Evolutionary conservation across 176 grass and related monocot species (phyloP).

Genomic region (Carex parvula): DNA sequence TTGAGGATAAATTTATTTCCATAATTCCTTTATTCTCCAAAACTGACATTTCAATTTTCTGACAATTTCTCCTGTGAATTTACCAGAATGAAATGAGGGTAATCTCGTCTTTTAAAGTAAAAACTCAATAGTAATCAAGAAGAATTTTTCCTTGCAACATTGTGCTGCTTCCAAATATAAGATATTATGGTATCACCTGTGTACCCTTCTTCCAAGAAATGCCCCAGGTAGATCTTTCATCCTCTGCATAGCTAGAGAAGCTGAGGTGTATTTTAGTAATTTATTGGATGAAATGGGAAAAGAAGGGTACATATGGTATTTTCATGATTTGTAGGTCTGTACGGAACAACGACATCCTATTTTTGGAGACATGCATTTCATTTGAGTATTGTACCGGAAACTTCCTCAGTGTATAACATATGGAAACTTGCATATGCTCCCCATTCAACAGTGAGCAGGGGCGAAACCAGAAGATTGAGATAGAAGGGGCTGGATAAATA

Average conservation of each 20-base stretch:
- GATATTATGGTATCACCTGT: neutral
- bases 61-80: neutral
- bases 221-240: neutral
- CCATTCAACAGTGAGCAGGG: neutral
- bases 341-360: neutral
- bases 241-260: neutral
- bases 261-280: neutral
- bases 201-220: no score
- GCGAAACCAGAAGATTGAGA: no score
- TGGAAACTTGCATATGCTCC: neutral
- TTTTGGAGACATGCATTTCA: neutral
- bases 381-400: conserved; percentile 20
- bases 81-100: neutral
- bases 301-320: neutral
- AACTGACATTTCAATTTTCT: neutral
- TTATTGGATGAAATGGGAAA: neutral
- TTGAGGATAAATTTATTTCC: neutral
- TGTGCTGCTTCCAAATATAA: neutral
- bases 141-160: neutral
- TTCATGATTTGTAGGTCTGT: neutral
- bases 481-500: no score
- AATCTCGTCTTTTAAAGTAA: neutral
- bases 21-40: neutral
- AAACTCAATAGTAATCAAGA: neutral
- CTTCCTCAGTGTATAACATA: neutral